These are phyloP conservation scores for Phanerodontia chrysosporium DNA, from an alignment of 768 basidiomycete species.

Conservation along the genomic window DNA sequence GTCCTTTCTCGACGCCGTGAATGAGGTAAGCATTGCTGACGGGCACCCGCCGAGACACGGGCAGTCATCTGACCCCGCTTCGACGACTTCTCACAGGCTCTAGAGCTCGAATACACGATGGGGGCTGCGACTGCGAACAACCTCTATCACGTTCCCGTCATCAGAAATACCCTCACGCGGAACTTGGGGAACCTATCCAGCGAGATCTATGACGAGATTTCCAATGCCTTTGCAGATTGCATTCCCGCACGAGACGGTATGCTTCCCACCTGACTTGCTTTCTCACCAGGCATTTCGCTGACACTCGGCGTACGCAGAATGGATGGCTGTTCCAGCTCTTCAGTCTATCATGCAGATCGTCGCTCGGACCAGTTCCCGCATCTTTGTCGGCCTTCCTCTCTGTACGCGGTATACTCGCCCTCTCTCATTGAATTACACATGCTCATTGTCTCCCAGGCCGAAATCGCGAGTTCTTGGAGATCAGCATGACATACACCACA, in stretches of 20 bases:
- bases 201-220: constrained; percentile 19
- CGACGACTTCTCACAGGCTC: not conserved
- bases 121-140: not conserved
- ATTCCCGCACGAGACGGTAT: constrained; percentile 12
- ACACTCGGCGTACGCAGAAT: not conserved
- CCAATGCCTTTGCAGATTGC: constrained; percentile 12
- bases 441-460: constrained; percentile 28
- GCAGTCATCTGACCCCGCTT: no score
- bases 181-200: constrained; percentile 11
- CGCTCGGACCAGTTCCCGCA: constrained; percentile 38
- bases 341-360: constrained; percentile 30
- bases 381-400: constrained; percentile 48
- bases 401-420: constrained; percentile 23
- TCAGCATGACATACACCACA: constrained; percentile 29
- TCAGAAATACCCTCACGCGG: constrained; percentile 3
- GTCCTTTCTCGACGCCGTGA: constrained; percentile 27
- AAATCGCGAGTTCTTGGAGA: constrained; percentile 31
- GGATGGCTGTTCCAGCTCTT: constrained; percentile 4
- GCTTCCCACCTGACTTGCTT: not conserved
- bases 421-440: not conserved
- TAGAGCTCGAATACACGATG: constrained; percentile 3
- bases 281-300: not conserved
- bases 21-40: constrained; percentile 31
- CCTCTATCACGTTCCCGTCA: constrained; percentile 4
- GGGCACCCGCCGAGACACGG: no score